phyloP scores from a whole-genome alignment of 1,284 basidiomycete species.

The Cutaneotrichosporon mucoides region DNA sequence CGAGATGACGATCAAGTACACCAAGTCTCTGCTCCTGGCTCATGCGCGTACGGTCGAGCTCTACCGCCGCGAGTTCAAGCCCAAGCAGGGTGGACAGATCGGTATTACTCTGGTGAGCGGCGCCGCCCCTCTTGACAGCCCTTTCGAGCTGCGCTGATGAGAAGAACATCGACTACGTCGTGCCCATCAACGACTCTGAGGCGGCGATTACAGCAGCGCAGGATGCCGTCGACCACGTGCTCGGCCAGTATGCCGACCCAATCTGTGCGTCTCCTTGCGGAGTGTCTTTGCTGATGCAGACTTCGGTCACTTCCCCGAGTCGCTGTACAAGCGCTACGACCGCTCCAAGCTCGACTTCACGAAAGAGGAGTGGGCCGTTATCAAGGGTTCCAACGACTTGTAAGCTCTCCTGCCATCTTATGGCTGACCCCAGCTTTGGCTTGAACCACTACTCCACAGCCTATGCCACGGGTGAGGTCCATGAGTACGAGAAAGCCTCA shows the following conservation, averaged over 20 bases:
- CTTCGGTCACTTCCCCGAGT: constrained; percentile 6
- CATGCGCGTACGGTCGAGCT: constrained; percentile 29
- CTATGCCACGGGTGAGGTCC: no score
- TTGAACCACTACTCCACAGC: no score
- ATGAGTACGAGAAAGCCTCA: no score
- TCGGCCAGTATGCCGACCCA: constrained; percentile 27
- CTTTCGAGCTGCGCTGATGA: no score
- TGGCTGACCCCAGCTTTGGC: no score
- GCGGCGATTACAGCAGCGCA: constrained; percentile 21
- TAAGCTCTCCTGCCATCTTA: not conserved
- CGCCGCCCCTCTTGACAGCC: no score
- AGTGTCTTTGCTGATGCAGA: no score
- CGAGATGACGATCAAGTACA: constrained; percentile 3
- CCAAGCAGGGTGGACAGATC: constrained; percentile 23
- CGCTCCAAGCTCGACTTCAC: constrained; percentile 5
- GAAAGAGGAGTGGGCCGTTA: constrained; percentile 15
- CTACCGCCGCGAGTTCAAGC: constrained; percentile 21
- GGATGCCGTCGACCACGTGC: constrained; percentile 8
- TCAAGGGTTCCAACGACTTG: constrained; percentile 19
- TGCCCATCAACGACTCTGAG: constrained; percentile 22
- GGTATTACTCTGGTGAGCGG: constrained; percentile 23
- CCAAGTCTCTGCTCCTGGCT: constrained; percentile 18
- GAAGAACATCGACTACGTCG: constrained; percentile 29
- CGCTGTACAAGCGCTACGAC: not conserved
- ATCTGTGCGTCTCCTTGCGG: constrained; percentile 13